Percentiles rank a stretch among this genome's conserved stretches.
Evolutionary conservation across 140 eudicot genomes (phyloP).

Genomic region (Stevia rebaudiana): DNA sequence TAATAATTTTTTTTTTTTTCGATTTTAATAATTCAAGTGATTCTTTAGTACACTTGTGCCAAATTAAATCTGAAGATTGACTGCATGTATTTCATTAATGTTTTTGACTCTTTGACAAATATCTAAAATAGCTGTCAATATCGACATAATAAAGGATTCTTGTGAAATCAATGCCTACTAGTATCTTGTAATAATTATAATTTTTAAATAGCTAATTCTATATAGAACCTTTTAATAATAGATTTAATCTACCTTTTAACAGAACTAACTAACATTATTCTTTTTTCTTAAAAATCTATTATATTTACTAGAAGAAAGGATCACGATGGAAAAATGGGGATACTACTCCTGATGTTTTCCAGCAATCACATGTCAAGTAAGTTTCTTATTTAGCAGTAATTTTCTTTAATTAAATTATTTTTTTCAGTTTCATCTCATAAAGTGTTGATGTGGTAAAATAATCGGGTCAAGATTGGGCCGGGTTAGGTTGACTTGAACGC

Average conservation of each 20-base stretch:
- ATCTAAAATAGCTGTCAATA: neutral
- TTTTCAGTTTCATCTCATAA: neutral
- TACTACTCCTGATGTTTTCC: conserved; percentile 57
- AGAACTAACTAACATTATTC: conserved; percentile 3
- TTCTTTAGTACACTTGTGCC: neutral
- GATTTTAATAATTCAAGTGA: neutral
- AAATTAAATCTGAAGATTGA: neutral
- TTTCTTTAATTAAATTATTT: neutral
- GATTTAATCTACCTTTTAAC: conserved; percentile 10
- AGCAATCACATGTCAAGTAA: conserved; percentile 84
- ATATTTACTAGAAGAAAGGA: conserved; percentile 57
- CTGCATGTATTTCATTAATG: neutral
- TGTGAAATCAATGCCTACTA: neutral
- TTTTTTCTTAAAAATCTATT: conserved; percentile 1
- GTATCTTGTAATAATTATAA: conserved; percentile 1
- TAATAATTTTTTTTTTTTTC: neutral
- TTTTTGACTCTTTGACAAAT: neutral
- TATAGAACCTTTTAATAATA: neutral
- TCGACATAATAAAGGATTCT: neutral
- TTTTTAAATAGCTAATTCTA: neutral
- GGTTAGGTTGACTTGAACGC: neutral
- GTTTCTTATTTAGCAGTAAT: conserved; percentile 20
- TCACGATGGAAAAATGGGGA: conserved; percentile 79
- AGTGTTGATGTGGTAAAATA: neutral
- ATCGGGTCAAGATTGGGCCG: neutral